Percentiles rank a stretch among this genome's conserved stretches.
phyloP scores from a whole-genome alignment of 495 filamentous ascomycete genomes.

The Neurospora sp. region DNA sequence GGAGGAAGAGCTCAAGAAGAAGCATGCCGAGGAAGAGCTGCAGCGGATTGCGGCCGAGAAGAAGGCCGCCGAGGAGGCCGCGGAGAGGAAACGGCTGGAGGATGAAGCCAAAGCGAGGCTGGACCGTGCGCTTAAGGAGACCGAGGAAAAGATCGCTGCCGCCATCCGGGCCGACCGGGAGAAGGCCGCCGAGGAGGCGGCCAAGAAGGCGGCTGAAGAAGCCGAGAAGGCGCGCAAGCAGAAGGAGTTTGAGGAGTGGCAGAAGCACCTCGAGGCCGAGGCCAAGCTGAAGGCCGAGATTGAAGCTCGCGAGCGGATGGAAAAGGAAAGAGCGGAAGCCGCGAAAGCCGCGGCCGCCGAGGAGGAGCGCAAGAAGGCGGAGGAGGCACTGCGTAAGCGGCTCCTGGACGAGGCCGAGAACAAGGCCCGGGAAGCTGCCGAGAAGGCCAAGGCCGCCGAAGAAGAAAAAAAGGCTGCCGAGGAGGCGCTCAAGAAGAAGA shows the following conservation, averaged over 20 bases:
- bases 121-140: conserved; percentile 44
- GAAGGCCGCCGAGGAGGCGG: conserved; percentile 31
- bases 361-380: conserved; percentile 17
- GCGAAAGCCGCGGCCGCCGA: conserved; percentile 25
- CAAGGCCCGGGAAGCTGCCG: conserved; percentile 10
- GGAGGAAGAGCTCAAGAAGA: conserved; percentile 17
- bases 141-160: conserved; percentile 25
- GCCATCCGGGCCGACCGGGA: conserved; percentile 19
- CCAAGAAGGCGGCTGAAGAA: conserved; percentile 30
- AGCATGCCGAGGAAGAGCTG: conserved; percentile 23
- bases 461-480: conserved; percentile 31
- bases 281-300: conserved; percentile 36
- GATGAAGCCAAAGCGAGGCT: conserved; percentile 36
- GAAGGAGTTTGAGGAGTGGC: conserved; percentile 40
- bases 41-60: conserved; percentile 21
- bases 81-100: conserved; percentile 16
- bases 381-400: conserved; percentile 15
- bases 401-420: conserved; percentile 1
- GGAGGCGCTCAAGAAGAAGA: conserved; percentile 36
- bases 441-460: conserved; percentile 18
- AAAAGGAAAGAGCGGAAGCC: conserved; percentile 22
- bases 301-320: conserved; percentile 32
- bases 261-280: conserved; percentile 29
- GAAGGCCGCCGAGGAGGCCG: conserved; percentile 22
- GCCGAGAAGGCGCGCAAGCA: conserved; percentile 29